Conservation (phyloP, 2,329 filamentous ascomycete species). For the Aspergillus fructus region DNA sequence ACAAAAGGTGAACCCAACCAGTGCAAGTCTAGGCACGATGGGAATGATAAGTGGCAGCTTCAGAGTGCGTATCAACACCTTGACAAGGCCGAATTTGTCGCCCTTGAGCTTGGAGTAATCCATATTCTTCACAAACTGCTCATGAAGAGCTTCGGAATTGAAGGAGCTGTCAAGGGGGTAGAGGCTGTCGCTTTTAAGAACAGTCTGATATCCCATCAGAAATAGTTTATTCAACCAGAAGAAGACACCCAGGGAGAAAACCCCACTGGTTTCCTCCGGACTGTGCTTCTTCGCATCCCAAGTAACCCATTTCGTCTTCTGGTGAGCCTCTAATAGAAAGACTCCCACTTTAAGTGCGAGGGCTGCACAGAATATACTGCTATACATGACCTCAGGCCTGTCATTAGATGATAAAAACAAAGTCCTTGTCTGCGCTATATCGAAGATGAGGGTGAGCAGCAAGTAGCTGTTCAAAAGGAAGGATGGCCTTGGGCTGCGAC, state of each 20-base stretch:
- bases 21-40: slow-evolving; percentile 22
- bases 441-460: no score
- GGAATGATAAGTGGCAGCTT: slow-evolving; percentile 24
- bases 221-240: slow-evolving; percentile 37
- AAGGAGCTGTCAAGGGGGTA: slow-evolving; percentile 9
- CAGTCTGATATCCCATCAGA: slow-evolving; percentile 25
- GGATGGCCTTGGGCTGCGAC: no score
- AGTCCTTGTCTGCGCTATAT: no score
- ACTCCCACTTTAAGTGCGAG: no score
- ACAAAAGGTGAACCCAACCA: slow-evolving; percentile 26
- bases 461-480: no score
- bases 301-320: no score
- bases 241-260: slow-evolving; percentile 35
- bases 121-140: slow-evolving; percentile 6
- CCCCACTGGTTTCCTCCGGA: slow-evolving; percentile 34
- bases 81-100: slow-evolving; percentile 12
- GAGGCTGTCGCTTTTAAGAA: slow-evolving; percentile 16
- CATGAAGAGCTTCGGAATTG: slow-evolving; percentile 1
- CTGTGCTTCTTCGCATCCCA: no score
- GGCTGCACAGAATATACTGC: no score
- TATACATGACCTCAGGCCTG: no score
- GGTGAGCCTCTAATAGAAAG: no score
- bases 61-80: slow-evolving; percentile 25
- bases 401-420: no score
- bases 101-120: slow-evolving; percentile 10